These are phyloP conservation scores for Mayamaea pseudoterrestris DNA, from an alignment of 108 stramenopile species.

Conservation along the genomic window DNA sequence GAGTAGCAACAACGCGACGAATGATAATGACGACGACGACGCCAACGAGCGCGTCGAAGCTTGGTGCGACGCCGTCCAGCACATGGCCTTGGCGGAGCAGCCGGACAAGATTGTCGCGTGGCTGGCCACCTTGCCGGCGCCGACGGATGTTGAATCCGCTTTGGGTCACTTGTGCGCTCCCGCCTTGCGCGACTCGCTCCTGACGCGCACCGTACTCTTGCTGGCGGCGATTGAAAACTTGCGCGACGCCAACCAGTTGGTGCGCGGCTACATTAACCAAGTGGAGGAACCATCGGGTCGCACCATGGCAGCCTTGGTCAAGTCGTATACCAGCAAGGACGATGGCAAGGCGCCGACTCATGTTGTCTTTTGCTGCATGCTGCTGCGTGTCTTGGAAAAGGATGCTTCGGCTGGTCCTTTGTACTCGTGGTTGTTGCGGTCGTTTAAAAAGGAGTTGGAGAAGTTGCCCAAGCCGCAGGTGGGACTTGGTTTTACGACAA, in stretches of 20 bases:
- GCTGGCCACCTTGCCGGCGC: conserved; percentile 50
- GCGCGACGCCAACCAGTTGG: conserved; percentile 50
- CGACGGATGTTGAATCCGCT: conserved; percentile 53
- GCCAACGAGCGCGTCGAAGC: conserved; percentile 40
- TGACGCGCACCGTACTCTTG: conserved; percentile 66
- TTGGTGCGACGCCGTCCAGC: conserved; percentile 59
- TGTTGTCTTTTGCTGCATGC: conserved; percentile 59
- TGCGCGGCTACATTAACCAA: conserved; percentile 31
- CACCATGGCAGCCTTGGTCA: conserved; percentile 35
- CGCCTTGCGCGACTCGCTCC: conserved; percentile 60
- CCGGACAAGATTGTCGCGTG: conserved; percentile 37
- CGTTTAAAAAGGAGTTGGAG: conserved; percentile 66
- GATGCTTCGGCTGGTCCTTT: conserved; percentile 71
- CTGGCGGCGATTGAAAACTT: conserved; percentile 65
- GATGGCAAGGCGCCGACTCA: conserved; percentile 74
- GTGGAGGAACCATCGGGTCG: conserved; percentile 49
- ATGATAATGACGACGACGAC: conserved; percentile 29
- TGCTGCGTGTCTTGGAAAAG: conserved; percentile 70
- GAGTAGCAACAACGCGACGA: conserved; percentile 3
- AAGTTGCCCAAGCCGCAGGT: conserved; percentile 56
- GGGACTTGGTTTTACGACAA: conserved; percentile 61
- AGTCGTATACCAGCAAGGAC: conserved; percentile 61
- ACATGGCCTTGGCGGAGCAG: conserved; percentile 68
- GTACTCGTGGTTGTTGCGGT: conserved; percentile 63
- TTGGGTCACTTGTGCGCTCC: conserved; percentile 64